These are phyloP conservation scores for Petunia secreta DNA, from an alignment of 257 asterid species.

Conservation along the genomic window DNA sequence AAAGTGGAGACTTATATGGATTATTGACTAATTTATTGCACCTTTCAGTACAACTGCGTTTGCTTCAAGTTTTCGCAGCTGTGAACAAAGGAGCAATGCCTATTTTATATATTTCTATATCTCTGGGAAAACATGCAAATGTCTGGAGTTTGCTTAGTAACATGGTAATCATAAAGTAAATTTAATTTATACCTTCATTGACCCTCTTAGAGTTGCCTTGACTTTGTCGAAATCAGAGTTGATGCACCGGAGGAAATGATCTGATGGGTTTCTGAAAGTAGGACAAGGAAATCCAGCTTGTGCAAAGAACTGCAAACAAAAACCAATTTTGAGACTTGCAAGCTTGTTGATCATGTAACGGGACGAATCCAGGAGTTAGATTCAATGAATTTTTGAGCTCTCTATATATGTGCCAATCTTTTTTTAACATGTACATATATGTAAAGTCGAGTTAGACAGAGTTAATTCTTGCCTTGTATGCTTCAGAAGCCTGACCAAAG, in stretches of 20 bases:
- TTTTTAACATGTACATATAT: too few species aligned
- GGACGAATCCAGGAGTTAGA: background rate
- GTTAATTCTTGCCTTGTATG: slow-evolving; percentile 62
- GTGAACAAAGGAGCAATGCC: too few species aligned
- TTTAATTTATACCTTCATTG: slow-evolving; percentile 73
- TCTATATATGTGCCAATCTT: too few species aligned
- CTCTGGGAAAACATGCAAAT: too few species aligned
- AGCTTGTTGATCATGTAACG: too few species aligned
- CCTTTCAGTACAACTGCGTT: too few species aligned
- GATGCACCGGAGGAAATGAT: slow-evolving; percentile 87
- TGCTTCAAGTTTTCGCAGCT: too few species aligned
- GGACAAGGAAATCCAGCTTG: slow-evolving; percentile 98
- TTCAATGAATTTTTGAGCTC: background rate
- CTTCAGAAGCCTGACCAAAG: slow-evolving; percentile 87
- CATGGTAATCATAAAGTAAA: background rate
- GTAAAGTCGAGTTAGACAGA: background rate
- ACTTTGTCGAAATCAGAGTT: slow-evolving; percentile 94
- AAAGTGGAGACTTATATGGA: too few species aligned
- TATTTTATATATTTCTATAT: too few species aligned
- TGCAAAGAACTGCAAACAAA: slow-evolving; percentile 71
- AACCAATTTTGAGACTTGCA: background rate
- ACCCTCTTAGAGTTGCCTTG: slow-evolving; percentile 92
- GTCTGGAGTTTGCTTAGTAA: too few species aligned
- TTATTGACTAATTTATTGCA: too few species aligned
- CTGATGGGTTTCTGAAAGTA: slow-evolving; percentile 81